A percentile compares a stretch with the other conserved stretches of the same genome.
These are phyloP conservation scores for Phytophthora europaea DNA, from an alignment of 352 stramenopile species.

Conservation along the genomic window DNA sequence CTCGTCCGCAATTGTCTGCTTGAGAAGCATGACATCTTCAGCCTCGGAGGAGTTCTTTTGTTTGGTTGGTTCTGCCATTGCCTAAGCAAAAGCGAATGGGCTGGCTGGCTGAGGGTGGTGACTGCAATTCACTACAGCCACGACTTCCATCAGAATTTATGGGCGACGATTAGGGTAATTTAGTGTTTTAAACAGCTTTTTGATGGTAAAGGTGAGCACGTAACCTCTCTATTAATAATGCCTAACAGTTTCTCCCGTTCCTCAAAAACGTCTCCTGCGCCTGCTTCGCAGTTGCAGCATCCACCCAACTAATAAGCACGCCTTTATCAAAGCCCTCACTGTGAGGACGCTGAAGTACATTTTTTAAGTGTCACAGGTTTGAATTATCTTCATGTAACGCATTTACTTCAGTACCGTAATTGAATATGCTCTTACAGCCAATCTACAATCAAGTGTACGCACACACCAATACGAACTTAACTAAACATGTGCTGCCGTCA, in stretches of 20 bases:
- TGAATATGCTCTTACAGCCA: too few species aligned
- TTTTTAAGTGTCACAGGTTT: too few species aligned
- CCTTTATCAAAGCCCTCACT: too few species aligned
- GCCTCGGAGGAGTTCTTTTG: constrained; percentile 13
- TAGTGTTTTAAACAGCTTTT: constrained; percentile 4
- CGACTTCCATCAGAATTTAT: constrained; percentile 9
- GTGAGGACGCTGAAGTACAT: too few species aligned
- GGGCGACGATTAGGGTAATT: neutral
- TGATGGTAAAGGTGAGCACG: neutral
- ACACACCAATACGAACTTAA: constrained; percentile 18
- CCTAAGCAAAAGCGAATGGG: constrained; percentile 5
- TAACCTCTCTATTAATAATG: too few species aligned
- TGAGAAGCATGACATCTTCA: constrained; percentile 14
- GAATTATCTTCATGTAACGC: neutral
- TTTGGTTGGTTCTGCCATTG: constrained; percentile 15
- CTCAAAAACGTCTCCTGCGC: too few species aligned
- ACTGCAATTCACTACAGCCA: neutral
- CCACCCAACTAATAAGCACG: too few species aligned
- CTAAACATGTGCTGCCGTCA: neutral
- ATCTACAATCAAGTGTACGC: constrained; percentile 7
- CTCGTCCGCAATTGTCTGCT: constrained; percentile 12
- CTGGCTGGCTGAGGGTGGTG: constrained; percentile 6
- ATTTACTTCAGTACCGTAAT: too few species aligned
- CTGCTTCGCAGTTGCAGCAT: too few species aligned
- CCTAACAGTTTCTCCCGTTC: too few species aligned